Conservation (phyloP, 2,329 filamentous ascomycete genomes). For the Fusarium concolor region DNA sequence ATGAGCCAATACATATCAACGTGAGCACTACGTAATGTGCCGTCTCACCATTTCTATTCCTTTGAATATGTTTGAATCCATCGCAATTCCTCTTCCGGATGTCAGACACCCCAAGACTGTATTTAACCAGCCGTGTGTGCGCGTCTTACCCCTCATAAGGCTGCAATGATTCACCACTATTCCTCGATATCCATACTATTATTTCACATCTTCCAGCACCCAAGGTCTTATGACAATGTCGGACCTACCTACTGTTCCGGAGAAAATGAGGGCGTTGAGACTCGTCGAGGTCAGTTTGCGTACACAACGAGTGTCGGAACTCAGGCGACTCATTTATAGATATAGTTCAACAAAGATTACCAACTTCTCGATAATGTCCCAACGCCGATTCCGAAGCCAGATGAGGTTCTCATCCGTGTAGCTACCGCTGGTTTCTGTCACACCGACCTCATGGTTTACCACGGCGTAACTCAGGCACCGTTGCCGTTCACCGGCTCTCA, state of each 20-base stretch:
- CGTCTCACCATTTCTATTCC: background rate
- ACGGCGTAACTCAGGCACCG: constrained; percentile 27
- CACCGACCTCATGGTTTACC: constrained; percentile 37
- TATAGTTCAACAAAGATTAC: constrained; percentile 26
- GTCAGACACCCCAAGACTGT: background rate
- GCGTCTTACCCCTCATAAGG: background rate
- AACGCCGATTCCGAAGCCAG: constrained; percentile 13
- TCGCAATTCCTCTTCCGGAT: background rate
- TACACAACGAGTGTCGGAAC: background rate
- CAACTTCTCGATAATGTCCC: constrained; percentile 19
- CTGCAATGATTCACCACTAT: background rate
- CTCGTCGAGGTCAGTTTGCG: constrained; percentile 29
- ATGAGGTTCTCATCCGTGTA: constrained; percentile 28
- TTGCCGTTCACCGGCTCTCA: constrained; percentile 39
- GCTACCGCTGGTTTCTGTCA: constrained; percentile 33
- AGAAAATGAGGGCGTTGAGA: constrained; percentile 34
- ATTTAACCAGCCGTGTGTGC: background rate
- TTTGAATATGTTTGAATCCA: background rate
- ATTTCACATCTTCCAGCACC: background rate
- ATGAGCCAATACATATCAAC: background rate
- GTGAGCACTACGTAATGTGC: constrained; percentile 1
- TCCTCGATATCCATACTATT: no score
- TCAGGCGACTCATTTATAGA: background rate
- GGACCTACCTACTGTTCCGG: background rate
- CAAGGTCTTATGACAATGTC: background rate